Percentiles rank a stretch among this genome's conserved stretches.
Evolutionary conservation across 2,329 filamentous ascomycete species (phyloP).

Genomic region (Leptographium flavum): DNA sequence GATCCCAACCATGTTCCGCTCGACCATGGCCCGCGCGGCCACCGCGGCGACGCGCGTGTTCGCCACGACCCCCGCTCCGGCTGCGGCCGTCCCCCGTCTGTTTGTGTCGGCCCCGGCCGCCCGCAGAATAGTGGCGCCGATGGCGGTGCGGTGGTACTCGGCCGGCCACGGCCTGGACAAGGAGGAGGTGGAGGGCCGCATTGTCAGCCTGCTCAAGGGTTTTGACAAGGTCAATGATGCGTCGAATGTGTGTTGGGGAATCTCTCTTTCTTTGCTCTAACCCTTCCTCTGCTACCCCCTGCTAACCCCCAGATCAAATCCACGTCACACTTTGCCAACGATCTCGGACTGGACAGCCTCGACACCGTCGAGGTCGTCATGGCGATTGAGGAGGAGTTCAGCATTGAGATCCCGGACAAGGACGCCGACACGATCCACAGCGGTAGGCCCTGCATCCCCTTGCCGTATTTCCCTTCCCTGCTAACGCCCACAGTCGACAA

Average conservation of each 20-base stretch:
- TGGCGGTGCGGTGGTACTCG: conserved; percentile 69
- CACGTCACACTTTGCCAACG: conserved; percentile 85
- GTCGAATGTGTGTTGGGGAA: conserved; percentile 45
- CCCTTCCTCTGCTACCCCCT: neutral
- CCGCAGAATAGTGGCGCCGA: conserved; percentile 34
- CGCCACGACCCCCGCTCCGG: neutral
- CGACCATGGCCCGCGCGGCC: conserved; percentile 31
- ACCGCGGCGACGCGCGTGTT: conserved; percentile 22
- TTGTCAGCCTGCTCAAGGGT: conserved; percentile 82
- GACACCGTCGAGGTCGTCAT: conserved; percentile 99
- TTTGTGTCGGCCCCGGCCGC: conserved; percentile 11
- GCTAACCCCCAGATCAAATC: conserved; percentile 53
- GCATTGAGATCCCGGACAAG: conserved; percentile 98
- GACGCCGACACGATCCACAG: conserved; percentile 90
- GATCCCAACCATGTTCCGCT: conserved; percentile 61
- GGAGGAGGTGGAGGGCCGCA: conserved; percentile 72
- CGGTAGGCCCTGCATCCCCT: conserved; percentile 41
- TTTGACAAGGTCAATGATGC: conserved; percentile 87
- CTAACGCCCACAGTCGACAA: conserved; percentile 56
- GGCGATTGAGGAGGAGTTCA: conserved; percentile 90
- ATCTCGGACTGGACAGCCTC: conserved; percentile 91
- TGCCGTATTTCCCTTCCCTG: neutral
- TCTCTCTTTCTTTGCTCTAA: neutral
- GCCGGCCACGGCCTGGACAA: conserved; percentile 54
- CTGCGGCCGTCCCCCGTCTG: neutral